Base-by-base conservation (phyloP, 495 filamentous ascomycete genomes). In the Xylaria bambusicola region DNA sequence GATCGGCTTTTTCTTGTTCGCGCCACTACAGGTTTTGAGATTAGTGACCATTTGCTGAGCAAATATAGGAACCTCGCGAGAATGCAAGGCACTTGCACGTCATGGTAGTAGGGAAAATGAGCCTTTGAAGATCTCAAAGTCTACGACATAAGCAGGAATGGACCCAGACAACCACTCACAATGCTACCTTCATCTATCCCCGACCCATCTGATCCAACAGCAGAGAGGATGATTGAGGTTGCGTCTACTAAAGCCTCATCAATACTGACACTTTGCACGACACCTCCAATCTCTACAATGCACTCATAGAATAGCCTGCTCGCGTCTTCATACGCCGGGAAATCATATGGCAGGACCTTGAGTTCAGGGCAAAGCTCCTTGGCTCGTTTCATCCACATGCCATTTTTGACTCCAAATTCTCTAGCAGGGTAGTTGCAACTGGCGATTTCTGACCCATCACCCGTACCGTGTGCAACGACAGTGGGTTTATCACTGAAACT, bases 381-480 rank as follows among this genome's bases (percentile, higher is more conserved):
- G 2, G 95, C 94, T 27, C 82, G 78, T 66, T 92, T 93, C 92
- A 98, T 96, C 94, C 94, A 98, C 95, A 97, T 97, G 8, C 95
- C 94, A 61, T 98, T 98, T 69, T 91, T 96, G 51, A 98, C 79
- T 0, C 93, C 94, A 64, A 84, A 92, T 20, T 83, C 80, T 21
- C 94, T 85, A 2, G 95, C 94, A 20, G 86, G 84, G 70, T 98
- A 98, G 71, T 97, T 98, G 72, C 94, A 98, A 56, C 92, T 96
- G 7, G 94, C 94, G 62, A 98, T 97, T 67, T 98, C 94, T 1
- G 92, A 96, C 18, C 92, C 90, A 38, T 85, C 83, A 0, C 93
- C 93, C 24, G 79, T 81, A 18, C 93, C 87, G 70, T 98, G 94
- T 18, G 94, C 92, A 36, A 98, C 87, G 9, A 90, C 93, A 33